Base-by-base conservation (phyloP, 768 basidiomycete genomes). In the Lactifluus subvellereus region DNA sequence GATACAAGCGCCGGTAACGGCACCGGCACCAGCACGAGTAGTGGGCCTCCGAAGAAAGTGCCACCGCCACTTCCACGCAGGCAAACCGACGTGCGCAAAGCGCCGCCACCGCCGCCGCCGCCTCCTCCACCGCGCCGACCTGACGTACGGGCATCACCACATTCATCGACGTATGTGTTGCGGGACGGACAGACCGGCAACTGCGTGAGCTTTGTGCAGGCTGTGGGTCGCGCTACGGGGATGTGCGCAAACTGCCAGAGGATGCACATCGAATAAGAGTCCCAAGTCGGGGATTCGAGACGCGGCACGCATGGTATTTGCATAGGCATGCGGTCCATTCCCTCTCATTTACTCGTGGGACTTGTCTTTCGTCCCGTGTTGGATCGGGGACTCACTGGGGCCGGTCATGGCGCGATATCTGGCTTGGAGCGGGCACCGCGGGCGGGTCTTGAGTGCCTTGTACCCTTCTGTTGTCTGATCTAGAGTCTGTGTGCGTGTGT, bases 241-340 rank as follows among this genome's bases (percentile, higher is more conserved):
- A 78, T 84, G 76, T 88, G 87, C 71, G 82, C 77, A 65, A 84
- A 83, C 67, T 89, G 87, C 70, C 82, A 83, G 67, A 78, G 84
- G 72, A 75, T 77, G 70, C 84, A 85, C 54, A 60, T 66, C 50
- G 10, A 20, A 16, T 66, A 66, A 14, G 54, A 27, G 52, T 20
- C 35, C 35, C 33, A 10, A 13, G 8, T 14, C 16, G 7, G 38
- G 35, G 2, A 40, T 45, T 52, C 40, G 16, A 50, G 32, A 4
- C 27, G 38, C n/a, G 18, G 38, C 27, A 6, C n/a, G 22, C 51
- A 8, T 8, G 4, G 10, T 37, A 14, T 16, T 53, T 16, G 14
- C 22, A 38, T 52, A 8, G 32, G 20, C 20, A 33, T 49, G 18
- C 9, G 3, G 3, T 16, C 10, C 9, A 10, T 53, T 58, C 40